Percentiles rank a stretch among this genome's conserved stretches.
Evolutionary conservation across 2,329 filamentous ascomycete species (phyloP).

Genomic region (Beauveria varroae): DNA sequence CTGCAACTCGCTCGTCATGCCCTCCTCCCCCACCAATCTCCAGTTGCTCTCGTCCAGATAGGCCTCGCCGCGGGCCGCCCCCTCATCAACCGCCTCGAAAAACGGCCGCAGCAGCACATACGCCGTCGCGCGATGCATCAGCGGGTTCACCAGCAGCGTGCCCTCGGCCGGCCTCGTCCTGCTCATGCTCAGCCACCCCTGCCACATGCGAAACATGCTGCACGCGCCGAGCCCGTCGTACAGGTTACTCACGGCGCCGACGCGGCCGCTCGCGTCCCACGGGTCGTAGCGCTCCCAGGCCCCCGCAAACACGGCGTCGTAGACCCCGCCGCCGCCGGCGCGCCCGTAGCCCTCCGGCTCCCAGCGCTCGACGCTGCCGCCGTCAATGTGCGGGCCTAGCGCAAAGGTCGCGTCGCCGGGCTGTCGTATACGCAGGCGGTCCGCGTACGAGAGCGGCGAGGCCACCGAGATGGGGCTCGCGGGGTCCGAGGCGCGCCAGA

Average conservation of each 20-base stretch:
- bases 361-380: conserved; percentile 70
- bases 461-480: conserved; percentile 38
- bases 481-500: conserved; percentile 52
- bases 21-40: conserved; percentile 39
- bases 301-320: conserved; percentile 65
- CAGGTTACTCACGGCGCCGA: conserved; percentile 62
- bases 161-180: conserved; percentile 66
- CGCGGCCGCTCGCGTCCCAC: conserved; percentile 66
- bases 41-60: conserved; percentile 51
- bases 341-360: conserved; percentile 60
- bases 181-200: conserved; percentile 82
- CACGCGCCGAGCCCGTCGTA: conserved; percentile 79
- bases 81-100: conserved; percentile 46
- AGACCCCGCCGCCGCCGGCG: conserved; percentile 53
- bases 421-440: conserved; percentile 62
- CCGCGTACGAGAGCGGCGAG: conserved; percentile 60
- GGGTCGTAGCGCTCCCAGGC: conserved; percentile 76
- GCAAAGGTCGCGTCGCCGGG: conserved; percentile 66
- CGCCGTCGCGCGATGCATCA: conserved; percentile 65
- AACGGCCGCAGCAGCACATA: conserved; percentile 81
- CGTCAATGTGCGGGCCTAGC: conserved; percentile 66
- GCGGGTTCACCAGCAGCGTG: conserved; percentile 73
- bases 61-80: conserved; percentile 16
- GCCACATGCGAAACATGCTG: conserved; percentile 79
- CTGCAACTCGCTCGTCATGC: conserved; percentile 55